phyloP scores from a whole-genome alignment of 2,329 filamentous ascomycete species.

The Aspergillus sp. region DNA sequence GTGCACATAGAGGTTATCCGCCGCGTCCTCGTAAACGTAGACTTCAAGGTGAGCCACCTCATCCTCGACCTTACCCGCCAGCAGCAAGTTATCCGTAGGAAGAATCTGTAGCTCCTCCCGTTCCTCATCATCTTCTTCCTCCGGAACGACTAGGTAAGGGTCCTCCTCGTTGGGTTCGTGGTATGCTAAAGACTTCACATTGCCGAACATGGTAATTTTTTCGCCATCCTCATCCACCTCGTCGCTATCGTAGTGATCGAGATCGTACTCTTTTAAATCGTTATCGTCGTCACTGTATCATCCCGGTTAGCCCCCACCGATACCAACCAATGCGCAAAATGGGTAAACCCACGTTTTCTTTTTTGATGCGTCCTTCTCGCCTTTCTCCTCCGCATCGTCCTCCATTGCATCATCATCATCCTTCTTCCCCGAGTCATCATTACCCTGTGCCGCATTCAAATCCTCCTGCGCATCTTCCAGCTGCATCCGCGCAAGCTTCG shows the following conservation, averaged over 20 bases:
- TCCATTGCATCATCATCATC: constrained; percentile 36
- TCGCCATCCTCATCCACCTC: constrained; percentile 65
- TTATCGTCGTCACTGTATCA: constrained; percentile 53
- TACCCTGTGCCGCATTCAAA: constrained; percentile 67
- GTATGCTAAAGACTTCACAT: constrained; percentile 89
- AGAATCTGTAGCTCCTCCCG: constrained; percentile 91
- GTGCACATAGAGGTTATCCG: constrained; percentile 97
- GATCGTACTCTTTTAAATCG: constrained; percentile 90
- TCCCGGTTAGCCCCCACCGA: not conserved
- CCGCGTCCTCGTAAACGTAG: constrained; percentile 93
- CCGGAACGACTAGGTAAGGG: constrained; percentile 89
- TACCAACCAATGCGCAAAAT: too few relatives aligned
- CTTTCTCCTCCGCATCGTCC: constrained; percentile 27
- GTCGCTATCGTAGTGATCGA: constrained; percentile 93
- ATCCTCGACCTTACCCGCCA: constrained; percentile 93
- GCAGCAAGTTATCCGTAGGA: constrained; percentile 85
- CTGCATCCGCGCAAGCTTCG: constrained; percentile 71
- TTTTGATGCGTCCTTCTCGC: constrained; percentile 18
- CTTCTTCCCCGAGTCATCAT: constrained; percentile 33
- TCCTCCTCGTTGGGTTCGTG: constrained; percentile 93
- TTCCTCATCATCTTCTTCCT: constrained; percentile 81
- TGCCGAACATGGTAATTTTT: constrained; percentile 89
- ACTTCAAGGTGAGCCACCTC: constrained; percentile 95
- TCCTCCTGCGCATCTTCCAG: constrained; percentile 91
- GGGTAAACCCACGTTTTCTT: constrained; percentile 5